Conservation (phyloP, 2,329 filamentous ascomycete genomes). For the Iodosphaeria phyllophila region DNA sequence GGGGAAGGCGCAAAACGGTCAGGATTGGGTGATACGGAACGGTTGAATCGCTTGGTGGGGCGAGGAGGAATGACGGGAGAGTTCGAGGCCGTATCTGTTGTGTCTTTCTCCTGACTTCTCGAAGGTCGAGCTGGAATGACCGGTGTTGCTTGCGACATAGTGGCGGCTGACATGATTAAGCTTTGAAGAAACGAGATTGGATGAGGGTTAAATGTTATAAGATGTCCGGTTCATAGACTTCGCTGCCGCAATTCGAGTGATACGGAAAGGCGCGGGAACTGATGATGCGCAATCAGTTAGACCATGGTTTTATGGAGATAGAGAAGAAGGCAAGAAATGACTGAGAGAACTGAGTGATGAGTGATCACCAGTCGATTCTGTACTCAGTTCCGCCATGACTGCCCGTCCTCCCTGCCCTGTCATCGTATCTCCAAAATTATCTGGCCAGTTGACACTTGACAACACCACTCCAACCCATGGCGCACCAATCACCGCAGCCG, state of each 20-base stretch:
- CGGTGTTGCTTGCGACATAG: constrained; percentile 30
- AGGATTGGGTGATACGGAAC: constrained; percentile 58
- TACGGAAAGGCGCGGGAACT: constrained; percentile 2
- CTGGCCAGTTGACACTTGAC: no score
- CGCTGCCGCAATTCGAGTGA: constrained; percentile 2
- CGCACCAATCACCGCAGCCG: no score
- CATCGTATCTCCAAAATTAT: no score
- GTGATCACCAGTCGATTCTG: no score
- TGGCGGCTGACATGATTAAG: constrained; percentile 29
- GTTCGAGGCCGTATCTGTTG: constrained; percentile 8
- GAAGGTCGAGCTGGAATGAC: constrained; percentile 36
- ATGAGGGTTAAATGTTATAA: constrained; percentile 1
- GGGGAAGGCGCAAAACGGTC: constrained; percentile 74
- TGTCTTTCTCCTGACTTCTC: constrained; percentile 27
- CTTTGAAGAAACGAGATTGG: no score
- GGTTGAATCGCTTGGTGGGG: constrained; percentile 47
- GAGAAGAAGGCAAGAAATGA: no score
- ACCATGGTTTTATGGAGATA: no score
- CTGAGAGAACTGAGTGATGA: no score
- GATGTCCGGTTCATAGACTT: constrained; percentile 2
- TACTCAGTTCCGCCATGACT: no score
- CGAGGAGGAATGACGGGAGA: constrained; percentile 64
- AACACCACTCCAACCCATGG: no score
- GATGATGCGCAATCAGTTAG: no score
- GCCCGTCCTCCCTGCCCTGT: no score